Evolutionary conservation across 1,284 basidiomycete species (phyloP), one percentile per base, ranked within the genome.

Genomic region (Gomphus sp.): DNA sequence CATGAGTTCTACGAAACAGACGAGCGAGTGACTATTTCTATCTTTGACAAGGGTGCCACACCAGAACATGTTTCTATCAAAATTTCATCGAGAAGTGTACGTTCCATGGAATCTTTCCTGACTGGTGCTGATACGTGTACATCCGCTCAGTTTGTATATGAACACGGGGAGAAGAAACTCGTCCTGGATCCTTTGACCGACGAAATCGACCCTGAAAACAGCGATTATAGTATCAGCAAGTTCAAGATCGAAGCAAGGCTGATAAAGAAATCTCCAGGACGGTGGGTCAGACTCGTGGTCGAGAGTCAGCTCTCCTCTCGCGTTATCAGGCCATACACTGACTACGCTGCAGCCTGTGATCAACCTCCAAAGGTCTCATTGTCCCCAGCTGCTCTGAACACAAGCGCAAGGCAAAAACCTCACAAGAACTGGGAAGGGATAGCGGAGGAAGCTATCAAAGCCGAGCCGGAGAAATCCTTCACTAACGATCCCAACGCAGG

Each of bases 1-100:
- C 83, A 93, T 74, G 91, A 92, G 70, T 94, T 89, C 71, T 94
- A 93, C 71, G 91, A 94, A 72, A 87, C 85, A 2, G 87, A 91
- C 61, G 83, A 89, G 57, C 78, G 41, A 28, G 68, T 93, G 60
- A 90, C 78, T 14, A 69, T 93, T 65, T 85, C 87, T 54, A 74
- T 94, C 65, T 93, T 93, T 68, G 83, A 93, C 72, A 84, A 85
- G 66, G 84, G 84, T 62, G 89, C 82, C 31, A 82, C 89, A 69
- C 80, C 86, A 14, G 75, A 74, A n/a, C 68, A 80, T 62, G 83
- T 92, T 56, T 74, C 75, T 12, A 72, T 94, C 62, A 69, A 75
- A 47, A 87, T 92, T 63, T 79, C 82, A 59, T 75, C 82, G 4
- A 75, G 83, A 63, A 80, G 79, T 69, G 91, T 90, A 62, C 58